These are phyloP conservation scores for Coemansia sp. DNA, from an alignment of 371 early-diverging fungal species.

Conservation along the genomic window DNA sequence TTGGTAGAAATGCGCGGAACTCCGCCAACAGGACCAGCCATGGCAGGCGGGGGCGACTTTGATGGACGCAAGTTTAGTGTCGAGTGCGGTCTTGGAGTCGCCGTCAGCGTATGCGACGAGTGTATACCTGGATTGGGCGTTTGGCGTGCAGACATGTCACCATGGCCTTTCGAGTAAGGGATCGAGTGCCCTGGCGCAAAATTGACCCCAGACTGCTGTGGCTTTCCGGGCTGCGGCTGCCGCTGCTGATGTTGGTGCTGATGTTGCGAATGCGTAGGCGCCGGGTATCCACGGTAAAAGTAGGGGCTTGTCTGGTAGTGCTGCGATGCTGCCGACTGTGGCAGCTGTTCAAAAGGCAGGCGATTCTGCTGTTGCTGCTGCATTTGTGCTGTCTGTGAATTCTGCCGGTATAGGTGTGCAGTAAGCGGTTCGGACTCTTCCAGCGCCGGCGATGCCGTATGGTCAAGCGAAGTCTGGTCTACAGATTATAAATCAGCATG, in stretches of 20 bases:
- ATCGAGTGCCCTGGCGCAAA: background rate
- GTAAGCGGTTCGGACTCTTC: conserved; percentile 37
- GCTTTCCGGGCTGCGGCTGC: conserved; percentile 1
- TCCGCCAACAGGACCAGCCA: background rate
- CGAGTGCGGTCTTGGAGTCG: background rate
- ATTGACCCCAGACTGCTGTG: background rate
- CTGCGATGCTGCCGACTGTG: background rate
- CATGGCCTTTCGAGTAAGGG: conserved; percentile 16
- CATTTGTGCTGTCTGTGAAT: conserved; percentile 6
- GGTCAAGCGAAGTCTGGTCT: conserved; percentile 26
- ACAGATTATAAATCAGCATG: background rate
- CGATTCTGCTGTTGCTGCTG: conserved; percentile 9
- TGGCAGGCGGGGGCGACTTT: conserved; percentile 2
- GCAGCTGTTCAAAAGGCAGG: background rate
- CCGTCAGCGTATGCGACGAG: background rate
- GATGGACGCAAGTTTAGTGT: background rate
- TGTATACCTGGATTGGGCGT: background rate
- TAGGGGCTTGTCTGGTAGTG: conserved; percentile 4
- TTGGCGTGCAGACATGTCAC: background rate
- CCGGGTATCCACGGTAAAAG: conserved; percentile 12
- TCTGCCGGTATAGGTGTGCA: conserved; percentile 32
- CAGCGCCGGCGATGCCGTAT: conserved; percentile 27
- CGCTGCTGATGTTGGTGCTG: background rate
- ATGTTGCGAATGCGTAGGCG: conserved; percentile 2
- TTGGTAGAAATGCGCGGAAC: conserved; percentile 1